Base-by-base conservation (phyloP, 441 rosid genomes). In the Kokia cookei region DNA sequence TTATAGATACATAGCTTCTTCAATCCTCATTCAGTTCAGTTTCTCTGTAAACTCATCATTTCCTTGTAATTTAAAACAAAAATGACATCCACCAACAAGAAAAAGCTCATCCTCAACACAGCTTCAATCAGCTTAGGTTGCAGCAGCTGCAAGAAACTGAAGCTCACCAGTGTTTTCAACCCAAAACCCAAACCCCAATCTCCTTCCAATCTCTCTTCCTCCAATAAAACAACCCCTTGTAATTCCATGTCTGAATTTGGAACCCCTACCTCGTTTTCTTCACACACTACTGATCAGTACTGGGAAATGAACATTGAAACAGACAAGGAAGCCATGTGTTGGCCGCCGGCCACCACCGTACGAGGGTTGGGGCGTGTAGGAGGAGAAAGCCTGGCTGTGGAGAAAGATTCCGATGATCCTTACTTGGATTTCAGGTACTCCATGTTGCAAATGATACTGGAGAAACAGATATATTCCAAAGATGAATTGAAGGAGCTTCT, bases 381-480 rank as follows among this genome's bases (percentile, higher is more conserved):
- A 9, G 83, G 78, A 8, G 83, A 81, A 65, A 82, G 86, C 4
- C 79, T 90, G 17, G 94, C 94, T 37, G 87, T 90, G 11, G 91
- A 88, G 85, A 90, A 90, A 75, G 94, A 90, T 17, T 90, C 94
- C 8, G 89, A 86, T 27, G 94, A 90, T 74, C 94, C 94, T 47
- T 88, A 88, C 65, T 73, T 88, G 68, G 94, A 90, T 73, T 90
- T 90, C 87, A 76, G 91, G 63, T 86, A 86, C 65, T 88, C 94
- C 3, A 90, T 90, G 92, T 84, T 90, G 74, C 94, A 90, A 76
- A 90, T 90, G 94, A 88, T 90, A 71, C 72, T 90, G 68, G 89
- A 86, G 80, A 90, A 88, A 64, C 85, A 86, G 82, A 85, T 90
- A 55, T 88, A 88, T 78, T 82, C 90, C 0, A 90, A 85, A 79